Base-by-base conservation (phyloP, 495 filamentous ascomycete species). In the Penicillium ucsense region DNA sequence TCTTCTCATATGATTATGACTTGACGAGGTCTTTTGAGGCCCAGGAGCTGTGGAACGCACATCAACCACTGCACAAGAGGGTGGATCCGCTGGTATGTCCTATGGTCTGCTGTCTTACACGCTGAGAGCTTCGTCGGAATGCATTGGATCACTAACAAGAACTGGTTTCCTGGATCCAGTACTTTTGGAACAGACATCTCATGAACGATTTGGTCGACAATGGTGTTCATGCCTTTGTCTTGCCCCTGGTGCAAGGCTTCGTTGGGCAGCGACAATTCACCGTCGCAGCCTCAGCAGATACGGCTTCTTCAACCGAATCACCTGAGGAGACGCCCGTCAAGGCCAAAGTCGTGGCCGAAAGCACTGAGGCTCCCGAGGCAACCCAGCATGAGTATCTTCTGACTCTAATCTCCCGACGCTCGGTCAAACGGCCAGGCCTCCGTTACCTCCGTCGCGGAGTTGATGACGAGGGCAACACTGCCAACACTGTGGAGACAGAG, bases 161-260 rank as follows among this genome's bases (percentile, higher is more conserved):
- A 8, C 44, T 38, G 46, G 52, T 66, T 51, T 64, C 43, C 6
- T 53, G 31, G 38, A 8, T 12, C 46, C 45, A 85, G 82, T 95
- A 79, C 64, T 96, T 95, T 55, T 98, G 91, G 91, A 98, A 98
- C 56, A 73, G 71, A 20, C 70, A 88, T 64, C 69, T 96, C 8
- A 75, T 86, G 34, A 62, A 75, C 38, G 82, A 82, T 3, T 90
- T 98, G 48, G 82, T 87, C 43, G 75, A 85, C 8, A 72, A 74
- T 33, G 82, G 84, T 2, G 61, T 63, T 6, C 67, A 75, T 56
- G 69, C 68, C 3, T 78, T 92, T 52, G 74, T 88, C 6, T 59
- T 98, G 43, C 92, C 92, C 0, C 55, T 98, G 7, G 85, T 96
- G 67, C 91, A 96, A 70, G 92, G 92, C 4, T 98, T 96, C 56